A percentile compares a stretch with the other conserved stretches of the same genome.
Evolutionary conservation across 495 filamentous ascomycete genomes (phyloP).

Genomic region (Friedmanniomyces simplex): DNA sequence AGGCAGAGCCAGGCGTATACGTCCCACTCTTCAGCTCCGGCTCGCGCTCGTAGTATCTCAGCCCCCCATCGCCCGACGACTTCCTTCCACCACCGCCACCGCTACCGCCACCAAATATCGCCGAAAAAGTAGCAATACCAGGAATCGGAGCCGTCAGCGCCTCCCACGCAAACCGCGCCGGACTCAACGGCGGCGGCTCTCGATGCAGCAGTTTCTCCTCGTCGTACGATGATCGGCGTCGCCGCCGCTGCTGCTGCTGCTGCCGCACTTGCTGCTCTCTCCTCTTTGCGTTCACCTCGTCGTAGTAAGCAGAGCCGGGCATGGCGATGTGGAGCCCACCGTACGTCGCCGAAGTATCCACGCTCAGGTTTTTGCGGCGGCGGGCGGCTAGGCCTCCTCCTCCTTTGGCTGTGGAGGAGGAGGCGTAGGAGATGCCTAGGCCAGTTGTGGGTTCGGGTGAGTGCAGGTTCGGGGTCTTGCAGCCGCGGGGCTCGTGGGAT

Average conservation of each 20-base stretch:
- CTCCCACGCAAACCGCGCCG: conserved; percentile 5
- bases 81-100: too few relatives aligned
- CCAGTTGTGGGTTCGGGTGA: not conserved
- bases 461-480: too few relatives aligned
- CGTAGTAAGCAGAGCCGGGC: not conserved
- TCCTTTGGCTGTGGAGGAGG: not conserved
- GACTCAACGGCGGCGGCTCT: not conserved
- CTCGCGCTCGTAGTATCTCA: not conserved
- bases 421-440: not conserved
- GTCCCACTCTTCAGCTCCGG: not conserved
- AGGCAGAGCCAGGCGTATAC: not conserved
- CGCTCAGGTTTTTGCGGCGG: not conserved
- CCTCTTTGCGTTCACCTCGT: not conserved
- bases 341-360: conserved; percentile 5
- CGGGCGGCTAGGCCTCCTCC: not conserved
- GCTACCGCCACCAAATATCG: not conserved
- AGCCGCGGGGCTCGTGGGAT: not conserved
- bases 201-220: not conserved
- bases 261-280: too few relatives aligned
- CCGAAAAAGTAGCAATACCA: not conserved
- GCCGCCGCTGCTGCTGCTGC: not conserved
- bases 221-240: conserved; percentile 9
- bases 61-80: not conserved
- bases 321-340: conserved; percentile 9
- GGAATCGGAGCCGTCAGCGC: conserved; percentile 8